Base-by-base conservation (phyloP, 2,329 filamentous ascomycete species). In the Fusarium nurragi region DNA sequence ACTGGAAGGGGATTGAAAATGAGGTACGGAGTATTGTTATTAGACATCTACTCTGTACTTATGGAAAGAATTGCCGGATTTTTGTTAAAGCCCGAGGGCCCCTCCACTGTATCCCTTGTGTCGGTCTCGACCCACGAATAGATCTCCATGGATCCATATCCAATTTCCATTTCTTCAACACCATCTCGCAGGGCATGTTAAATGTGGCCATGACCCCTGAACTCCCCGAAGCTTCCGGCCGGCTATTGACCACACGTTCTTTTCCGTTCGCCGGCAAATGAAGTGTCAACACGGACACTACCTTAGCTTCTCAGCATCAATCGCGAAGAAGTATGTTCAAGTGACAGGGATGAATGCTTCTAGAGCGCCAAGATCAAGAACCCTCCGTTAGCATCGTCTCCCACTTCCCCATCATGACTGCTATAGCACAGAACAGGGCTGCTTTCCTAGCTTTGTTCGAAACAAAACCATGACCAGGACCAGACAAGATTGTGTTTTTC, bases 401-500 rank as follows among this genome's bases (percentile, higher is more conserved):
- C 14, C 26, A 30, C 14, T 30, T 30, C 26, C 26, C 26, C 14
- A 10, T 14, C 13, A 30, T 30, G n/a, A n/a, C n/a, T n/a, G n/a
- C n/a, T n/a, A n/a, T n/a, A n/a, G n/a, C n/a, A n/a, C n/a, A n/a
- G n/a, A n/a, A 34, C 2, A 16, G 32, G 10, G n/a, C n/a, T 34
- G 32, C 16, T 34, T 34, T n/a, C 16, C 10, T 34, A 9, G 16
- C 32, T 11, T 18, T 18, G n/a, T 18, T 51, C 60, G 60, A 67
- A 68, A 67, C 64, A 65, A 48, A 63, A 53, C 56, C 64, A 52
- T 54, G 54, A 47, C 47, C 43, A 37, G 25, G 39, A 53, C 4
- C 16, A 34, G 21, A 34, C 44, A 25, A 37, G n/a, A 39, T 34
- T 32, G 30, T 25, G 21, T n/a, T n/a, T n/a, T n/a, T n/a, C 53